Base-by-base conservation (phyloP, 495 filamentous ascomycete genomes). In the Poronia punctata region DNA sequence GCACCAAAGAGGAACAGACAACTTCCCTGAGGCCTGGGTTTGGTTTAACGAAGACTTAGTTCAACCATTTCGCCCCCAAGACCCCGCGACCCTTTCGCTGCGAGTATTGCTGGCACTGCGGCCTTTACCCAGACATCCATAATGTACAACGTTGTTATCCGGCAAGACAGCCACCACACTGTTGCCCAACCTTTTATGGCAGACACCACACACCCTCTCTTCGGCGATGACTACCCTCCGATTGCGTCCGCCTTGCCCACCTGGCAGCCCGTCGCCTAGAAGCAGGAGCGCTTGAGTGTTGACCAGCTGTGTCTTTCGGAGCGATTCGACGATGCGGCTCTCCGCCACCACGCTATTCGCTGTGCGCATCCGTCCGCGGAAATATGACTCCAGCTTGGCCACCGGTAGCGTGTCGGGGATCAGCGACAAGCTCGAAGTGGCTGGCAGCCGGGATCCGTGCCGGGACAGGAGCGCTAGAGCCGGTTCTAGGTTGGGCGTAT, bases 401-500 rank as follows among this genome's bases (percentile, higher is more conserved):
- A 96, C 73, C 6, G 86, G 80, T 4, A 96, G 71, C 4, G 74
- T 60, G 39, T 85, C 74, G 0, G 92, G 92, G n/a, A 98, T 86
- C 18, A 97, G 67, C 8, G 79, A 77, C 4, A 98, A 72, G 0
- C 89, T 90, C 9, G 84, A 84, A 10, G 80, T 75, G 3, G 92
- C 87, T 0, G 94, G 88, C 16, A 98, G 76, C 10, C 92, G 83
- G 16, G 89, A 87, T 33, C 92, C 92, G 51, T 98, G 92, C 45
- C 83, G 82, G 28, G 85, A 87, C 4, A 98, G 79, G 26, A 98
- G 73, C n/a, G 79, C 75, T 8, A 98, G 72, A 4, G 92, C 92
- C 2, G 89, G 85, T 0, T 65, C 72, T 50, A 88, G 83, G 48
- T 85, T 85, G 6, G 78, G 75, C 39, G 76, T 62, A 50, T 95